Percentiles rank a stretch among this genome's conserved stretches.
Conservation (phyloP, 805 yeast species). For the Jamesozyma rosinii region DNA sequence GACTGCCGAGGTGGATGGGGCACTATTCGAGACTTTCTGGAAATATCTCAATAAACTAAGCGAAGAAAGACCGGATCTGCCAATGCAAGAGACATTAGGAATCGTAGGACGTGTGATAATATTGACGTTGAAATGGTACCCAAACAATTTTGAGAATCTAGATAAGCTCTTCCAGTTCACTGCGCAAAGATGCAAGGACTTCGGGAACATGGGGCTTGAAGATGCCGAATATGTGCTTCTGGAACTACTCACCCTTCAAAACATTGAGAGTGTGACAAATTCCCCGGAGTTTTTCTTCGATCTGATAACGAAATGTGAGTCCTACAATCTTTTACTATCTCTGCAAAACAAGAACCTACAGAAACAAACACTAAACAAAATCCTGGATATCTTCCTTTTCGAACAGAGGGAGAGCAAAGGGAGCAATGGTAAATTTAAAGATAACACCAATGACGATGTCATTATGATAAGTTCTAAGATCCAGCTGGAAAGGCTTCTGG, state of each 20-base stretch:
- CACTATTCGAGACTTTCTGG: constrained; percentile 59
- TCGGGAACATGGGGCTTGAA: constrained; percentile 12
- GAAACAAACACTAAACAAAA: constrained; percentile 30
- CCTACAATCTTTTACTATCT: constrained; percentile 16
- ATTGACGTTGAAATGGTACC: constrained; percentile 58
- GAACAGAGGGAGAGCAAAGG: neutral
- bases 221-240: constrained; percentile 15
- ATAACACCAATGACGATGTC: neutral
- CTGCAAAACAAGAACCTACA: constrained; percentile 48
- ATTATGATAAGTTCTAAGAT: constrained; percentile 14
- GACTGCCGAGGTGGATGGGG: constrained; percentile 6
- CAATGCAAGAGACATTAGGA: constrained; percentile 54
- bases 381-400: constrained; percentile 35
- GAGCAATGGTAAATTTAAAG: neutral
- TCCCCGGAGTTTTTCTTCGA: constrained; percentile 9
- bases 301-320: constrained; percentile 18
- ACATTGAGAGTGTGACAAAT: constrained; percentile 3
- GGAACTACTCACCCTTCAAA: constrained; percentile 14
- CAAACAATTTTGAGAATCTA: constrained; percentile 49
- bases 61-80: constrained; percentile 52
- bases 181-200: constrained; percentile 32
- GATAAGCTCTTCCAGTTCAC: constrained; percentile 55
- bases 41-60: constrained; percentile 48
- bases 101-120: constrained; percentile 58
- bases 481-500: constrained; percentile 18